Evolutionary conservation across 768 basidiomycete genomes (phyloP), one percentile per base, ranked within the genome.

Genomic region (Xerocomellus intermedius): DNA sequence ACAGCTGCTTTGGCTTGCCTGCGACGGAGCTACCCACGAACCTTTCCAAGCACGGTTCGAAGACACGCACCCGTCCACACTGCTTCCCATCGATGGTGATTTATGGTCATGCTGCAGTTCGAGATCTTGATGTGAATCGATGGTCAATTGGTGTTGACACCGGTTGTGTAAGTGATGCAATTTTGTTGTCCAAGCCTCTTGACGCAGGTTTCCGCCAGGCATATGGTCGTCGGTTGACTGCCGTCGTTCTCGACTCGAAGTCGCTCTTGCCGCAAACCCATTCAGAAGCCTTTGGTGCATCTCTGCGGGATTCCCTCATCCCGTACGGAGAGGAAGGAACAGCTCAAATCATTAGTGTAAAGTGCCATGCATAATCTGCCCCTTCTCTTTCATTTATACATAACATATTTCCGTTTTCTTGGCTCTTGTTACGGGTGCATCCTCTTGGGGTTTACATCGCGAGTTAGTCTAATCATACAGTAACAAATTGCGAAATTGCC

Each of bases 141-240:
- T 96, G 89, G 87, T 83, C 86, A 3, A 74, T 94, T 56, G 95
- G 95, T 2, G 71, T 96, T 33, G 95, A 98, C 68, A 80, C 88
- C 0, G 94, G 91, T 12, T 96, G 94, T 65, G 89, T 93, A 67
- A 68, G 85, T 75, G 41, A 44, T 37, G 19, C 10, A 2, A 36
- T 44, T 26, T 9, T 44, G 30, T 54, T 26, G 14, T 42, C 17
- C 35, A 22, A 16, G 10, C 32, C 3, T 32, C 51, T 52, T 54
- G 21, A 61, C 28, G 8, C 12, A 35, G 9, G 21, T 38, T 39
- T 21, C 50, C 36, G 17, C 50, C 36, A 83, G 79, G 75, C 83
- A 41, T 87, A 91, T 63, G 80, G 82, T 8, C 75, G 79, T 38
- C 72, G 74, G 37, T 68, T 94, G 47, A 83, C 87, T 5, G 87